These are phyloP conservation scores for Pterocarpus macrocarpus DNA, from an alignment of 306 rosid genomes.

Conservation along the genomic window DNA sequence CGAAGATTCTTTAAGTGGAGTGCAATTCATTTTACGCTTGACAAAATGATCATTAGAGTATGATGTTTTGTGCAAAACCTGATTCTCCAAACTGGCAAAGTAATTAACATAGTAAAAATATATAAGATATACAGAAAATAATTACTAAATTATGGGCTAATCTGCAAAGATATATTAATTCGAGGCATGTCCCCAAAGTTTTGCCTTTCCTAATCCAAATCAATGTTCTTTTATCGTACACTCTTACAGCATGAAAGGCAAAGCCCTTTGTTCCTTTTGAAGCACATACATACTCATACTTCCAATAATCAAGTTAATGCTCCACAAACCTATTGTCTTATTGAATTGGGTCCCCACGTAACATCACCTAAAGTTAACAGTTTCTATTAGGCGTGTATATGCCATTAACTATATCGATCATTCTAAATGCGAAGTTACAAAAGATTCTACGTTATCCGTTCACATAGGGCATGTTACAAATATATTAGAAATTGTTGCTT, in stretches of 20 bases:
- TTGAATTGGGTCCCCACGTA: slow-evolving; percentile 53
- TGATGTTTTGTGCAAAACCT: slow-evolving; percentile 37
- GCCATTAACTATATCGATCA: slow-evolving; percentile 34
- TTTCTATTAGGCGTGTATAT: slow-evolving; percentile 42
- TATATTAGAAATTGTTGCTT: neutral
- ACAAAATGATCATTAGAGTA: slow-evolving; percentile 40
- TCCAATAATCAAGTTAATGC: slow-evolving; percentile 65
- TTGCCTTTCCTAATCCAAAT: slow-evolving; percentile 62
- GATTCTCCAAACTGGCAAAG: slow-evolving; percentile 47
- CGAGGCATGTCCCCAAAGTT: slow-evolving; percentile 66
- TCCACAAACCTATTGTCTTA: slow-evolving; percentile 56
- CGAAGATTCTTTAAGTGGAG: slow-evolving; percentile 41
- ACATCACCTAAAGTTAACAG: slow-evolving; percentile 42
- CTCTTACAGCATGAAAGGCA: slow-evolving; percentile 48
- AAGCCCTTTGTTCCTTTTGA: slow-evolving; percentile 45
- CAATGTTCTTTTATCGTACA: slow-evolving; percentile 37
- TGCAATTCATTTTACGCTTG: slow-evolving; percentile 16
- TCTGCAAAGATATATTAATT: neutral
- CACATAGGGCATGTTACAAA: slow-evolving; percentile 25
- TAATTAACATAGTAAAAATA: slow-evolving; percentile 13
- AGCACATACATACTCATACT: slow-evolving; percentile 53
- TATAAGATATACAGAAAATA: neutral
- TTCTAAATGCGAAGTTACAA: slow-evolving; percentile 20
- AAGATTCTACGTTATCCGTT: slow-evolving; percentile 45
- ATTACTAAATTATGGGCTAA: too few species aligned